phyloP scores from a whole-genome alignment of 129 eudicot genomes.

The Artemisia tridentata region DNA sequence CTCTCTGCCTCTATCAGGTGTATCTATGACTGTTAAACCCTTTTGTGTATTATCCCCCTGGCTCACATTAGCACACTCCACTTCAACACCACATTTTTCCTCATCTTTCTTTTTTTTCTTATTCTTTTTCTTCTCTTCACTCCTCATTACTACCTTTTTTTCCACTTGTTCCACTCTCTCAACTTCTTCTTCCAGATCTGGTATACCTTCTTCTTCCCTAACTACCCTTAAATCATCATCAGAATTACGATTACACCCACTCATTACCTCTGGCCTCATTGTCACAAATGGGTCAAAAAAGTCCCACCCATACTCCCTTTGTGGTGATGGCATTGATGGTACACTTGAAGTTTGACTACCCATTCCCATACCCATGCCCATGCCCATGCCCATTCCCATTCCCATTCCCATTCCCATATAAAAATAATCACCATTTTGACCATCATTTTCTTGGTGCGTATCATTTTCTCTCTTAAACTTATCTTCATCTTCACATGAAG shows the following conservation, averaged over 20 bases:
- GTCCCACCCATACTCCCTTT: slow-evolving; percentile 91
- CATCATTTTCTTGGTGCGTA: slow-evolving; percentile 24
- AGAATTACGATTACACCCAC: slow-evolving; percentile 55
- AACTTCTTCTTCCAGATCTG: slow-evolving; percentile 83
- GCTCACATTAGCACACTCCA: slow-evolving; percentile 48
- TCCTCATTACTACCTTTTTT: slow-evolving; percentile 27
- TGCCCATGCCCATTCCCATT: slow-evolving; percentile 35
- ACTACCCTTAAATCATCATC: slow-evolving; percentile 88
- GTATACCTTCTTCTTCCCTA: slow-evolving; percentile 95
- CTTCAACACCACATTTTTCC: slow-evolving; percentile 36
- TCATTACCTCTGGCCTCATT: slow-evolving; percentile 62
- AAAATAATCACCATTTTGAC: slow-evolving; percentile 43
- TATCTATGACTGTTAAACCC: slow-evolving; percentile 65
- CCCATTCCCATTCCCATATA: slow-evolving; percentile 42
- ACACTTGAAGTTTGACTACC: slow-evolving; percentile 22
- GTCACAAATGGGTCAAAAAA: slow-evolving; percentile 84
- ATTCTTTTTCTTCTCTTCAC: slow-evolving; percentile 33
- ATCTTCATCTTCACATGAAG: slow-evolving; percentile 57
- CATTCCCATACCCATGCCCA: slow-evolving; percentile 32
- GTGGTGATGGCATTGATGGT: slow-evolving; percentile 70
- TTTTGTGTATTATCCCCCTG: slow-evolving; percentile 39
- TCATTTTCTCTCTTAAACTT: slow-evolving; percentile 35
- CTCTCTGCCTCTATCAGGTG: slow-evolving; percentile 86
- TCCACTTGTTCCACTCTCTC: slow-evolving; percentile 40
- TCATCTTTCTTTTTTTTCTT: slow-evolving; percentile 16